A percentile compares a stretch with the other conserved stretches of the same genome.
Conservation (phyloP, 1,284 basidiomycete genomes). For the Apiotrichum mycotoxinovorans region DNA sequence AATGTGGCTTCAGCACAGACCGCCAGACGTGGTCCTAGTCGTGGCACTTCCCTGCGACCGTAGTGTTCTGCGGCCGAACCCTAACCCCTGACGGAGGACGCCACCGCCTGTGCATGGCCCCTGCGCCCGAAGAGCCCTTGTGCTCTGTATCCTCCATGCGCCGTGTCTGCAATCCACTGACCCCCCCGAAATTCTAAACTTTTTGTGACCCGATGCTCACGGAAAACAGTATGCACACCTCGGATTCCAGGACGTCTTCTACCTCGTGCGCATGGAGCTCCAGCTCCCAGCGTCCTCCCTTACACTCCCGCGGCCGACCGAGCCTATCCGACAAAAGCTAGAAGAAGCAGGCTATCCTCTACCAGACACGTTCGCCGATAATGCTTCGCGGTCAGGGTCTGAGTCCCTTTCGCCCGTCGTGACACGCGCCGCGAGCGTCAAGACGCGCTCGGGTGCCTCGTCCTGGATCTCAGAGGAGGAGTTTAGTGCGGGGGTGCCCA, state of each 20-base stretch:
- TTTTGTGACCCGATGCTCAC: no score
- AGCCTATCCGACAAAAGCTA: constrained; percentile 17
- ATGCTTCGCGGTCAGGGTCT: no score
- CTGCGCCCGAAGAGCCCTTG: no score
- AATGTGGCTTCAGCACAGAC: neutral
- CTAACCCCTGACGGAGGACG: no score
- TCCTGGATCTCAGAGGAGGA: neutral
- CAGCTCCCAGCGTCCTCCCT: constrained; percentile 22
- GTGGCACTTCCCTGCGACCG: no score
- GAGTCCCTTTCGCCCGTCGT: neutral
- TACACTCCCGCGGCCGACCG: constrained; percentile 20
- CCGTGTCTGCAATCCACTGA: no score
- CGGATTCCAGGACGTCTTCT: constrained; percentile 34
- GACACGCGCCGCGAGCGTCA: neutral
- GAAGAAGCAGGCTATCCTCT: constrained; percentile 25
- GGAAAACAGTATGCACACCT: constrained; percentile 24
- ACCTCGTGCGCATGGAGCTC: constrained; percentile 26
- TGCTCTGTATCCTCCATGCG: no score
- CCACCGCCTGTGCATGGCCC: no score
- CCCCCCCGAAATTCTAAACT: no score
- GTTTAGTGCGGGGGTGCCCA: neutral
- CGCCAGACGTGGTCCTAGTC: no score
- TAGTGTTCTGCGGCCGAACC: no score
- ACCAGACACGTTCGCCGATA: neutral
- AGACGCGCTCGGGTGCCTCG: neutral